A percentile compares a stretch with the other conserved stretches of the same genome.
Conservation (phyloP, 140 eudicot species). For the Senecio squalidus region DNA sequence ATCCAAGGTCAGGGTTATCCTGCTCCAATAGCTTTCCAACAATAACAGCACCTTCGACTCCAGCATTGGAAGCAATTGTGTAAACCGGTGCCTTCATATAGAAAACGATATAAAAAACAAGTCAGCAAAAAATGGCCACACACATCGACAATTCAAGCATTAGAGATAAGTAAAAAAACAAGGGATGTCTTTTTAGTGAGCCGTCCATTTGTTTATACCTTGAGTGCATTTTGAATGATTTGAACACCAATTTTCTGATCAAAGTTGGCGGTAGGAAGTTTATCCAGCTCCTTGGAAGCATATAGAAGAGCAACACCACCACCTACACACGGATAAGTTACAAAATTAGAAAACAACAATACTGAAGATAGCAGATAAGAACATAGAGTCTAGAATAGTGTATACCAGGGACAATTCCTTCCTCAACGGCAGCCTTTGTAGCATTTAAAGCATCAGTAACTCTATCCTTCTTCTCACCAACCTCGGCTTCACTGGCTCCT, state of each 20-base stretch:
- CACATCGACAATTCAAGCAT: too few relatives aligned
- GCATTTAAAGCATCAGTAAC: slow-evolving; percentile 75
- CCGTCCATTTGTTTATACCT: slow-evolving; percentile 30
- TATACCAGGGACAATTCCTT: slow-evolving; percentile 65
- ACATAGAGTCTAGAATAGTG: neutral
- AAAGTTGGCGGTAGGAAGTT: slow-evolving; percentile 57
- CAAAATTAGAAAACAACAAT: neutral
- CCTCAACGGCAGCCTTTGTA: slow-evolving; percentile 76
- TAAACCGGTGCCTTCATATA: slow-evolving; percentile 37
- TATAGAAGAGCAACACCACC: slow-evolving; percentile 87
- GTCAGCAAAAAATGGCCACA: neutral
- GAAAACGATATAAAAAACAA: neutral
- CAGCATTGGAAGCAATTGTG: slow-evolving; percentile 71
- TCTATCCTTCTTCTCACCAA: slow-evolving; percentile 68
- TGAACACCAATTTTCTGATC: slow-evolving; percentile 89
- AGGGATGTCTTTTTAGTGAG: too few relatives aligned
- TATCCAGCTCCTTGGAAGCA: slow-evolving; percentile 68
- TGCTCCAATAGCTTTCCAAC: slow-evolving; percentile 74
- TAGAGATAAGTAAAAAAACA: neutral
- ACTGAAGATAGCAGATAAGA: neutral
- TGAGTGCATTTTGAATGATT: slow-evolving; percentile 75
- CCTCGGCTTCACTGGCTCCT: slow-evolving; percentile 76
- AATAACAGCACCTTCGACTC: slow-evolving; percentile 77
- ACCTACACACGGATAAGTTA: slow-evolving; percentile 26
- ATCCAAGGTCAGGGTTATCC: slow-evolving; percentile 66